Evolutionary conservation across 108 stramenopile genomes (phyloP), one percentile per base, ranked within the genome.

Genomic region (Schizochytrium sp.): DNA sequence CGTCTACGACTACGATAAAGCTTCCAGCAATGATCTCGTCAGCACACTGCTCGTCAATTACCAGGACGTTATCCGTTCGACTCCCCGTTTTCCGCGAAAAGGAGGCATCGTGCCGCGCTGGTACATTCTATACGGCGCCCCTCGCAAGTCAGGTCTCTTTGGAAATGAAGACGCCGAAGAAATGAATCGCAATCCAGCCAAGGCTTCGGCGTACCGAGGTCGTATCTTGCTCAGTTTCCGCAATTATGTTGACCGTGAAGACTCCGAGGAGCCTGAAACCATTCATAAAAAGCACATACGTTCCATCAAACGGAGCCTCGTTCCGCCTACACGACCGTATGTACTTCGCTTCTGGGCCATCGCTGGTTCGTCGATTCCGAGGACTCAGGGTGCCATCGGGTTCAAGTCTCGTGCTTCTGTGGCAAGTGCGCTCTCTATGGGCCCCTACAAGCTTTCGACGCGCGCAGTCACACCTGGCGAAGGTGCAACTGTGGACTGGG

Each of bases 1-100:
- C 44, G 89, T 93, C 18, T 88, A 28, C 89, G 93, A 93, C 92
- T 58, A 92, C 57, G 92, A 93, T 89, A 57, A 43, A 23, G 29
- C 53, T 18, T 41, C 59, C 5, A 28, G 23, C 21, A 60, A 90
- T 72, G 72, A 91, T 29, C 63, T 57, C 14, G 89, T 87, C 23
- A 83, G 89, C 87, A 91, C 60, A 5, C 19, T 88, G 12, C 44
- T 45, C 19, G 58, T 89, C 72, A 57, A 88, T 25, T 89, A 43
- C 45, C 23, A 57, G 10, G 47, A 83, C 25, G 19, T 91, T 0
- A 10, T 28, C 47, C 63, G 63, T 4, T 28, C 63, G 6, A 69
- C 34, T 6, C 6, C 10, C 41, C 25, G 41, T 0, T 18, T n/a
- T 19, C 87, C 28, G 4, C 55, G 47, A 12, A n/a, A 45, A 5